Evolutionary conservation across 1,284 basidiomycete genomes (phyloP), one percentile per base, ranked within the genome.

Genomic region (Microbotryum scabiosae): DNA sequence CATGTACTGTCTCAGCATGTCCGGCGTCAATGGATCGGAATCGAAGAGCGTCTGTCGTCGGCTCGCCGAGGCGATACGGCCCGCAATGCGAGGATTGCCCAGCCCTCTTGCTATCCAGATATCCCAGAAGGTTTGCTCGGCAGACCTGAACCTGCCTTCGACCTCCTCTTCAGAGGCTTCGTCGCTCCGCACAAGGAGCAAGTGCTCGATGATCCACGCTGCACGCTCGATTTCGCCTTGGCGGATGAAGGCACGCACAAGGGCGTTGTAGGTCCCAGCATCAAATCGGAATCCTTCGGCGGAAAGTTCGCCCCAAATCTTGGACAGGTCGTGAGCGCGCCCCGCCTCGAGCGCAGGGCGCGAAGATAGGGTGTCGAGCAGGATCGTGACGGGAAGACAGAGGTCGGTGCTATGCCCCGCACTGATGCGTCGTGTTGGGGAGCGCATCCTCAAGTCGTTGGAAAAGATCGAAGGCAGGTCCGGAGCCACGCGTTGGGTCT

Each of bases 251-350:
- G 86, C 87, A 4, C 85, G 78, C 26, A 80, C 82, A 26, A 94
- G 79, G 70, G 90, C 85, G 73, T 97, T 97, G 87, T 90, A 98
- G 75, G 97, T 97, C 69, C 87, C 84, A 14, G 88, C 82, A 73
- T 97, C 90, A 72, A 93, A 91, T 4, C 80, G 80, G 68, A 94
- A 88, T 2, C 90, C 89, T n/a, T 79, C 75, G 7, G 76, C 67
- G 64, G 82, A 81, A 52, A 89, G 81, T 32, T 77, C 73, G 20
- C 78, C 75, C 93, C 94, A 97, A 0, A 82, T 78, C 14, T 75
- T 72, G 21, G 85, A 82, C 46, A 96, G 81, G 59, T 85, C 81
- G 9, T 73, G 65, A 70, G 89, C 85, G 45, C 77, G 74, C 2
- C 85, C 86, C 0, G 81, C 82, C 2, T 78, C 76, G 1, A 48